Conservation (phyloP, 2,329 filamentous ascomycete species). For the Fulvia fulva region DNA sequence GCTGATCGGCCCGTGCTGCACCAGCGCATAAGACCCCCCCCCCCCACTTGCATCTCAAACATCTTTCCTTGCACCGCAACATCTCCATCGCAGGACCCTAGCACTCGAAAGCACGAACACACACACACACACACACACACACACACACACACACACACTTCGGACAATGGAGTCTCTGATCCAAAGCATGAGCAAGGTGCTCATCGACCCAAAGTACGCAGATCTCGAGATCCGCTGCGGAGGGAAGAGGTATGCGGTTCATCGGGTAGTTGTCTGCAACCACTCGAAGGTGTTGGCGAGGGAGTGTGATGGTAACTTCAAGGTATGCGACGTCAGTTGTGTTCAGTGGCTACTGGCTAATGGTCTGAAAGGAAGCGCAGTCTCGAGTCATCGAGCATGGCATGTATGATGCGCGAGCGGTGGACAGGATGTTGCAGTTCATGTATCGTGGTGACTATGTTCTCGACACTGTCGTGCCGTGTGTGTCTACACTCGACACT, state of each 20-base stretch:
- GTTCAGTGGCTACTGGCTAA: too few species aligned
- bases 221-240: background rate
- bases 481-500: too few species aligned
- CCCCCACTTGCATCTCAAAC: too few species aligned
- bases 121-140: too few species aligned
- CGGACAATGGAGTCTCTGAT: background rate
- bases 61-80: too few species aligned
- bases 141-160: too few species aligned
- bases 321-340: too few species aligned
- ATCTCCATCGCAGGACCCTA: too few species aligned
- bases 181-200: background rate
- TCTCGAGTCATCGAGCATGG: constrained; percentile 8
- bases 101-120: too few species aligned
- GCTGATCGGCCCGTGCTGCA: too few species aligned
- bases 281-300: background rate
- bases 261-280: background rate
- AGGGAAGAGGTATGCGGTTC: background rate
- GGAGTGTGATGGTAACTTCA: background rate
- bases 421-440: background rate
- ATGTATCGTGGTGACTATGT: background rate
- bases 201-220: constrained; percentile 8
- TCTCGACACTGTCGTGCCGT: background rate
- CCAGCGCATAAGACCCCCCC: too few species aligned
- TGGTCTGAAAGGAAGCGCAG: background rate
- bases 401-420: background rate